Base-by-base conservation (phyloP, 2,329 filamentous ascomycete genomes). In the Daldinia sp. region DNA sequence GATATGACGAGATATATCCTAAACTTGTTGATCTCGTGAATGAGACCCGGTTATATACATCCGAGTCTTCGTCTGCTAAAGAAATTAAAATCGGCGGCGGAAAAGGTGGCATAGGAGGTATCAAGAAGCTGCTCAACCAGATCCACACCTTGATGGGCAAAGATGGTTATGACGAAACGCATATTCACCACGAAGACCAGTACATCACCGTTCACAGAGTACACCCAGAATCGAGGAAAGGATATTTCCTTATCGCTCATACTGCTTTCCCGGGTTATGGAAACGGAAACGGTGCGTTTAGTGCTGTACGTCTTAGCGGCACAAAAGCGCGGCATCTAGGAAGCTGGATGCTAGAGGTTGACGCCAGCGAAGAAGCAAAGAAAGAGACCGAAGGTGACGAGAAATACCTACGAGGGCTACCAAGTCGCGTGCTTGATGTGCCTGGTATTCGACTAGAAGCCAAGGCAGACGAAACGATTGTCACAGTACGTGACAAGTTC, bases 171-270 rank as follows among this genome's bases (percentile, higher is more conserved):
- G 91, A 94, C 63, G 96, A 99, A 80, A 97, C 94, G 6, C 95
- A 98, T 76, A 93, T 99, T 60, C 95, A 99, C 77, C 96, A 99
- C 78, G 94, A 98, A 71, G 92, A 93, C 63, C 92, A 99, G 79
- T 98, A 97, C 78, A 92, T 99, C 76, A 99, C 96, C 0, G 93
- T 99, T 6, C 96, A 99, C 79, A 88, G 97, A 69, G 93, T 98
- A 2, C 94, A 99, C 77, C 96, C 95, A 0, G 90, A 93, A 77
- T 97, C 93, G 1, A 88, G 96, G 65, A 97, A 96, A 78, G 96
- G 96, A 0, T 95, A 97, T 80, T 98, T 98, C 80, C 83, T 98
- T 53, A 94, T 99, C 74, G 95, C 97, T 0, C 96, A 98, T 75
- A 98, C 96, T 3, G 96, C 97, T 0, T 99, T 95, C 81, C 93